phyloP scores from a whole-genome alignment of 768 basidiomycete species.

The Leucogyrophana mollusca region DNA sequence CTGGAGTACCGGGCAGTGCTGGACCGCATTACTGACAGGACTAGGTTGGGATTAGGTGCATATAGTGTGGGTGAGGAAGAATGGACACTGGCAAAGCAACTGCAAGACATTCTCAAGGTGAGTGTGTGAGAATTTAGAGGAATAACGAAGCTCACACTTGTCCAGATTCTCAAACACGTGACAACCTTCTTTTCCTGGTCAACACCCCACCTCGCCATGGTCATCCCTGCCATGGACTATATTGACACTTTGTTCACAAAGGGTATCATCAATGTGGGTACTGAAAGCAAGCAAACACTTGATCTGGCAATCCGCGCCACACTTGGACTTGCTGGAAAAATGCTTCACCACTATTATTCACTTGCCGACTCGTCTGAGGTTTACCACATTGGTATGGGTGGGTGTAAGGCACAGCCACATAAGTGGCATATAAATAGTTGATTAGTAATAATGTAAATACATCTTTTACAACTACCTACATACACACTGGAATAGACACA shows the following conservation, averaged over 20 bases:
- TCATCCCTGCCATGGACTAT: constrained; percentile 40
- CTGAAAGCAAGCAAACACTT: not conserved
- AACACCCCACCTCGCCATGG: constrained; percentile 24
- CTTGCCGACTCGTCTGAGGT: constrained; percentile 18
- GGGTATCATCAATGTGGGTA: too few species aligned
- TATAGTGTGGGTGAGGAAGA: constrained; percentile 16
- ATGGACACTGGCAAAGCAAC: constrained; percentile 13
- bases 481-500: too few species aligned
- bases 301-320: constrained; percentile 7
- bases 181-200: constrained; percentile 31
- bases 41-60: constrained; percentile 10
- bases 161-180: constrained; percentile 34
- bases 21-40: constrained; percentile 4
- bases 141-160: not conserved
- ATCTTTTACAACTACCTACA: too few species aligned
- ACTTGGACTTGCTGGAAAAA: constrained; percentile 16
- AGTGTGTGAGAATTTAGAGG: constrained; percentile 2
- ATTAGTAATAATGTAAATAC: too few species aligned
- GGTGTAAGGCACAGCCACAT: too few species aligned
- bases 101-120: constrained; percentile 21
- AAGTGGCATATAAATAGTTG: too few species aligned
- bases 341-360: constrained; percentile 23
- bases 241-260: constrained; percentile 24
- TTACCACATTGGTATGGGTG: constrained; percentile 29
- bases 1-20: constrained; percentile 5